A percentile compares a stretch with the other conserved stretches of the same genome.
phyloP scores from a whole-genome alignment of 2,329 filamentous ascomycete genomes.

The Helotiales sp. region DNA sequence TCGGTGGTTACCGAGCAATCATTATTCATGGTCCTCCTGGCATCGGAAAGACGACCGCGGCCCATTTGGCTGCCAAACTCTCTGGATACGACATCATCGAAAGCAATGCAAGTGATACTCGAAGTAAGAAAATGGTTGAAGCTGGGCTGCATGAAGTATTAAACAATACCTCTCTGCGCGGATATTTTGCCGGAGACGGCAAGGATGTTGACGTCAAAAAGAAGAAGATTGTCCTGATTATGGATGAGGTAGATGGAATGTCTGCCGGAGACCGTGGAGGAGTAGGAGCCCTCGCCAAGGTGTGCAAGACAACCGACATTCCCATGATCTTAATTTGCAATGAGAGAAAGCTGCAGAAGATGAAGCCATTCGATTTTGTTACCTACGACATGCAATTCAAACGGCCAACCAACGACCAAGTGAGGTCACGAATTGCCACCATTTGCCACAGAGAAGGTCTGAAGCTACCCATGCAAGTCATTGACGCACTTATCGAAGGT shows the following conservation, averaged over 20 bases:
- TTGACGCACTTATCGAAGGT: slow-evolving; percentile 94
- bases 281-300: slow-evolving; percentile 89
- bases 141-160: slow-evolving; percentile 85
- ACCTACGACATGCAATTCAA: slow-evolving; percentile 86
- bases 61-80: slow-evolving; percentile 89
- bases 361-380: slow-evolving; percentile 94
- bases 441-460: slow-evolving; percentile 92
- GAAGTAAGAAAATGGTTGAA: slow-evolving; percentile 96
- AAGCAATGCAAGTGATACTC: slow-evolving; percentile 92
- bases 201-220: slow-evolving; percentile 80
- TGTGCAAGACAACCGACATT: slow-evolving; percentile 93
- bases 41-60: slow-evolving; percentile 96
- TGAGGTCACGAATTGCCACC: slow-evolving; percentile 90
- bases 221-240: slow-evolving; percentile 94
- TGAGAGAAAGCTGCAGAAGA: slow-evolving; percentile 89
- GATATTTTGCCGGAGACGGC: slow-evolving; percentile 85
- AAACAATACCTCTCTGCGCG: slow-evolving; percentile 89
- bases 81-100: slow-evolving; percentile 94
- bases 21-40: slow-evolving; percentile 95
- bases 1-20: slow-evolving; percentile 82
- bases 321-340: slow-evolving; percentile 98
- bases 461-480: slow-evolving; percentile 79
- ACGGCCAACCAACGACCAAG: slow-evolving; percentile 87
- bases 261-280: slow-evolving; percentile 95
- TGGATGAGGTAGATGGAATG: slow-evolving; percentile 99